Evolutionary conservation across 805 yeast genomes (phyloP).

Genomic region (Monosporozyma unispora): DNA sequence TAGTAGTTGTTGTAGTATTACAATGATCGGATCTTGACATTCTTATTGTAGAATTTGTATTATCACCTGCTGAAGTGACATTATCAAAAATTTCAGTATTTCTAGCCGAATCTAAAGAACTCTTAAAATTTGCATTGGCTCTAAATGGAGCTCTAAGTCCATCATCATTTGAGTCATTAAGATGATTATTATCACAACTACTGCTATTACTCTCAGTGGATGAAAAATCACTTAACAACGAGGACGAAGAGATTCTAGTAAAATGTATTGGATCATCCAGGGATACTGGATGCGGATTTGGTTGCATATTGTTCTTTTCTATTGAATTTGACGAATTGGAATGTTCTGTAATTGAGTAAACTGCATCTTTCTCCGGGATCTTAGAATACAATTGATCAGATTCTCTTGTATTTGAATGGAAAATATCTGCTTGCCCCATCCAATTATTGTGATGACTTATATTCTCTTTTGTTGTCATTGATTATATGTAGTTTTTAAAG

Average conservation of each 20-base stretch:
- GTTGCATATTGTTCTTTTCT: not conserved
- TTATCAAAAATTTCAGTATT: not conserved
- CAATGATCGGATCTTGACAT: conserved; percentile 12
- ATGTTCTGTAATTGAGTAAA: not conserved
- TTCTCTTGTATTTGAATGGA: not conserved
- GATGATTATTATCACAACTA: not conserved
- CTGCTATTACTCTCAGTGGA: not conserved
- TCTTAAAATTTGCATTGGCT: not conserved
- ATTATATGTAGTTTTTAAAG: no score
- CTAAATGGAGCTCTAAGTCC: conserved; percentile 1
- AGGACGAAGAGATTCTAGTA: conserved; percentile 6
- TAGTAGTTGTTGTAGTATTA: conserved; percentile 5
- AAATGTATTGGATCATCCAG: conserved; percentile 2
- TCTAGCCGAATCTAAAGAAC: not conserved
- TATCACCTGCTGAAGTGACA: conserved; percentile 14
- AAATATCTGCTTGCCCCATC: not conserved
- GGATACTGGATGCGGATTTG: not conserved
- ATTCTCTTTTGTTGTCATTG: not conserved
- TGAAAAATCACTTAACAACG: conserved; percentile 4
- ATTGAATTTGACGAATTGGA: conserved; percentile 23
- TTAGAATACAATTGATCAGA: not conserved
- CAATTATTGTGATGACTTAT: not conserved
- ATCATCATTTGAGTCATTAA: not conserved
- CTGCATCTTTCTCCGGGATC: not conserved
- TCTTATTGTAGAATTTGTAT: conserved; percentile 21